Conservation (phyloP, 306 rosid species). For the Benincasa hispida region DNA sequence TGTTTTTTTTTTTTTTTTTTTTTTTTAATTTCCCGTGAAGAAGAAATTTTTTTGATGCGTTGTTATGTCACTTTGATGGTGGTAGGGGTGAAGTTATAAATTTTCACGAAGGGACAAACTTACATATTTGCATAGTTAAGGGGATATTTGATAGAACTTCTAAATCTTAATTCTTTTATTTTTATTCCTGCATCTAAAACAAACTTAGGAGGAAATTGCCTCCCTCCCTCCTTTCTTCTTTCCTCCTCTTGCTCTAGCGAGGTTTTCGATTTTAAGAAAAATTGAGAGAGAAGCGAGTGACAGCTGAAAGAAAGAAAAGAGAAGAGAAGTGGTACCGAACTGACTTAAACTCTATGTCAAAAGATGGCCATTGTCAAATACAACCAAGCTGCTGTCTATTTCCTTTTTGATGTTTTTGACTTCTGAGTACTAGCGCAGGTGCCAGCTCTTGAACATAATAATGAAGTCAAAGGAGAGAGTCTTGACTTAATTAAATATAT, state of each 20-base stretch:
- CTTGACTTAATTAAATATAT: constrained; percentile 55
- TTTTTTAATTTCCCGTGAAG: not conserved
- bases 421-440: not conserved
- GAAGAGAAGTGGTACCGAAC: not conserved
- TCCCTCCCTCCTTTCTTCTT: not conserved
- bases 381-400: not conserved
- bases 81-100: not conserved
- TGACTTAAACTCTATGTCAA: not conserved
- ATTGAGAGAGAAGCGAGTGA: not conserved
- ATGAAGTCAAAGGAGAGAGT: constrained; percentile 55
- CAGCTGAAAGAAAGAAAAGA: not conserved
- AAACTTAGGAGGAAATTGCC: not conserved
- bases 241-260: not conserved
- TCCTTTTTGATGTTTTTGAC: not conserved
- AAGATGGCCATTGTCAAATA: not conserved
- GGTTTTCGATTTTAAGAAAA: not conserved
- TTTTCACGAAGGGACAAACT: not conserved
- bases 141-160: not conserved
- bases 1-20: too few species aligned
- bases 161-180: not conserved
- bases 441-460: constrained; percentile 55
- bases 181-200: not conserved
- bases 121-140: not conserved
- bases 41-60: not conserved
- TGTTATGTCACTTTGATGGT: not conserved